Evolutionary conservation across 306 rosid genomes (phyloP).

Genomic region (Vigna angularis): DNA sequence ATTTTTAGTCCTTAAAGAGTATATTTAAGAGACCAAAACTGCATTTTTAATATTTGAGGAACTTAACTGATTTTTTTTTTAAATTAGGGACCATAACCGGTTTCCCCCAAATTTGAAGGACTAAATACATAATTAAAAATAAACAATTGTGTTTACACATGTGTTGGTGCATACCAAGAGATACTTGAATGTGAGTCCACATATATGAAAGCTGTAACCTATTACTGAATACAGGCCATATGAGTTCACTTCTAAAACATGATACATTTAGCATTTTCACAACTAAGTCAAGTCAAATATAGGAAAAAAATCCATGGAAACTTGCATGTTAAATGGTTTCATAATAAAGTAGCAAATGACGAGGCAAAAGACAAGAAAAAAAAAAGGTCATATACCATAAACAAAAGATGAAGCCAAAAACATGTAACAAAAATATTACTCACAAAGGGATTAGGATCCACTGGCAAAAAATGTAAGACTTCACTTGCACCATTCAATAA

Average conservation of each 20-base stretch:
- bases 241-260: constrained; percentile 12
- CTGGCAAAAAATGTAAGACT: background rate
- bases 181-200: constrained; percentile 4
- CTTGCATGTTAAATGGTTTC: constrained; percentile 36
- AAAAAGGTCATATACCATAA: background rate
- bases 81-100: no score
- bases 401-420: constrained; percentile 22
- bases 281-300: background rate
- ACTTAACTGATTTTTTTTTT: no score
- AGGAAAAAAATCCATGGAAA: constrained; percentile 4
- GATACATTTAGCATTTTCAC: constrained; percentile 17
- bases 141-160: no score
- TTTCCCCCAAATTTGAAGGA: no score
- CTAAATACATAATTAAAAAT: no score
- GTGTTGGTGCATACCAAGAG: constrained; percentile 9
- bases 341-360: background rate
- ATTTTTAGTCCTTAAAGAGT: no score
- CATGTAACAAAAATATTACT: constrained; percentile 13
- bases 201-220: background rate
- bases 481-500: background rate
- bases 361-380: background rate
- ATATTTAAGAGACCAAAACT: no score
- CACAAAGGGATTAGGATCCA: constrained; percentile 12
- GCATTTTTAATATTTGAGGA: no score
- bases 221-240: no score